phyloP scores from a whole-genome alignment of 1,139 yeast species.

The Pichia kudriavzevii region DNA sequence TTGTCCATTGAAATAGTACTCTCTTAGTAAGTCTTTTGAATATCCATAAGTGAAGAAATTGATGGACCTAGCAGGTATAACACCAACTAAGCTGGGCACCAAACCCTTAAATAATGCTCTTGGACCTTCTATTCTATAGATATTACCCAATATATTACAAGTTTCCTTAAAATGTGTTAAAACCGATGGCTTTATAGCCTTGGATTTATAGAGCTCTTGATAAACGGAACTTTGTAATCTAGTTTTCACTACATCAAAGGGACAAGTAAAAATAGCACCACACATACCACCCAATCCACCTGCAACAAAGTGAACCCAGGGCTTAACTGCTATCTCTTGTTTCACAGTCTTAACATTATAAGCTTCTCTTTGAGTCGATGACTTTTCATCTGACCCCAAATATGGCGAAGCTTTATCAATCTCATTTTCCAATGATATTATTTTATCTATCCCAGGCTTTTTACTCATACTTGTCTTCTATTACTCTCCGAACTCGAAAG shows the following conservation, averaged over 20 bases:
- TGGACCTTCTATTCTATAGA: constrained; percentile 72
- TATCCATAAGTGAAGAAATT: constrained; percentile 96
- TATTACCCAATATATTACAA: constrained; percentile 56
- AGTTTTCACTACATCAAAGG: constrained; percentile 94
- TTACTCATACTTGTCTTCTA: too few relatives aligned
- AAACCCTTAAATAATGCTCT: constrained; percentile 86
- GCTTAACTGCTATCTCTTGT: constrained; percentile 37
- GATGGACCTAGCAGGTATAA: constrained; percentile 96
- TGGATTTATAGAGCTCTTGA: constrained; percentile 24
- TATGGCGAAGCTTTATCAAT: constrained; percentile 40
- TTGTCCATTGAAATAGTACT: constrained; percentile 60
- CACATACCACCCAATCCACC: constrained; percentile 98
- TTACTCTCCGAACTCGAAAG: too few relatives aligned
- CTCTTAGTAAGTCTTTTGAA: constrained; percentile 66
- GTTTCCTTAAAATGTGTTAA: constrained; percentile 73
- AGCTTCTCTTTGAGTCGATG: constrained; percentile 35
- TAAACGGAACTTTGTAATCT: constrained; percentile 81
- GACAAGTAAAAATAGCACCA: constrained; percentile 90
- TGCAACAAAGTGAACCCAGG: constrained; percentile 98
- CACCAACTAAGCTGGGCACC: constrained; percentile 96
- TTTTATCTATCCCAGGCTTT: too few relatives aligned
- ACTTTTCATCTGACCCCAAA: constrained; percentile 66
- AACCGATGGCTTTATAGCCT: constrained; percentile 10
- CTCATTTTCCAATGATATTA: constrained; percentile 49
- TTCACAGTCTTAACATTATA: constrained; percentile 8